A percentile compares a stretch with the other conserved stretches of the same genome.
Conservation (phyloP, 1,284 basidiomycete species). For the Anthracocystis panici-leucophaei region DNA sequence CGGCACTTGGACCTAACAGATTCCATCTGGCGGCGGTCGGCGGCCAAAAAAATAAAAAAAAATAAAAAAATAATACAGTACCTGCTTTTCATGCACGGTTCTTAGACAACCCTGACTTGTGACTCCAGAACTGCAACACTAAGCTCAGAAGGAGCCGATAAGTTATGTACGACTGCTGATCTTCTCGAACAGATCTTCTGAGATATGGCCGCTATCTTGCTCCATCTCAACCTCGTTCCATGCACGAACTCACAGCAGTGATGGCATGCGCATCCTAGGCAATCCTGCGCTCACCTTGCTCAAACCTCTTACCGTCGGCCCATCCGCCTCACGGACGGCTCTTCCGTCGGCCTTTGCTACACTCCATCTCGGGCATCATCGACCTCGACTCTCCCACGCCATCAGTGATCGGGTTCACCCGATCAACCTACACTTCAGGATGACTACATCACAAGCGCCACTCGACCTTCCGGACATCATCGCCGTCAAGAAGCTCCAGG, state of each 20-base stretch:
- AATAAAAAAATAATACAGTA: no score
- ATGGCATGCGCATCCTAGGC: conserved; percentile 26
- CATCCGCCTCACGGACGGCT: conserved; percentile 7
- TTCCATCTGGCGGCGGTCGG: no score
- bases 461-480: conserved; percentile 60
- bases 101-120: no score
- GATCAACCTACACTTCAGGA: conserved; percentile 9
- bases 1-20: no score
- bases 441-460: conserved; percentile 18
- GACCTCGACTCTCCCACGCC: neutral
- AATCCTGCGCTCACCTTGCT: neutral
- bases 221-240: neutral
- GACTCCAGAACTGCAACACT: no score
- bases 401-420: neutral
- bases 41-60: conserved; percentile 14
- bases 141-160: no score
- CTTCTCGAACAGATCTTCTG: no score
- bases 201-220: neutral
- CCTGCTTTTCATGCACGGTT: no score
- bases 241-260: neutral
- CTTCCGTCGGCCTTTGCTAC: conserved; percentile 4
- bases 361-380: neutral
- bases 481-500: conserved; percentile 56
- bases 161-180: no score
- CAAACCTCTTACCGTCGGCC: conserved; percentile 3